Evolutionary conservation across 1,284 basidiomycete genomes (phyloP), one percentile per base, ranked within the genome.

Genomic region (Caloboletus inedulis): DNA sequence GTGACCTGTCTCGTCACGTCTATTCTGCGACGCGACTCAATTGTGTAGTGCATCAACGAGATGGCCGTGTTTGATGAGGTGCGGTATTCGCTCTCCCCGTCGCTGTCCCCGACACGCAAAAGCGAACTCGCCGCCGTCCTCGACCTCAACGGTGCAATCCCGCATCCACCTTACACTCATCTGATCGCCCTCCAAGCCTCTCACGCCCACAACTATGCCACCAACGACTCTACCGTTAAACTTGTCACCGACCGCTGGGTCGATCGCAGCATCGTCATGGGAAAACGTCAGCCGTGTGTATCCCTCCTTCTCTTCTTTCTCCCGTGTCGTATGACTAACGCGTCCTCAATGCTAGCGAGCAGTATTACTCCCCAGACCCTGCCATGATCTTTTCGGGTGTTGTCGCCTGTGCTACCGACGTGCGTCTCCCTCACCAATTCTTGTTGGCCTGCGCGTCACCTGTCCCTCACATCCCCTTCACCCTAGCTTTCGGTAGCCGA

Each of bases 351-450:
- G 45, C 52, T 62, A 79, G 82, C 52, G 63, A 80, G 10, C 70
- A 76, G 25, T 80, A 75, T 61, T 94, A 85, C 72, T 93, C 90
- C 4, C 77, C 89, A 9, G 84, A 93, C 65, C 85, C 87, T 1
- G 67, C 76, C 0, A 82, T 83, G 76, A 77, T 94, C 53, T 94
- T 95, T 70, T 94, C 91, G 3, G 89, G 90, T 1, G 74, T 93
- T 34, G 78, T 91, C 14, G 87, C 83, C 1, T 84, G 82, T 59
- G 79, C 82, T 6, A 76, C 81, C 7, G 85, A 85, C 58, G 85
- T 89, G 53, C 18, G 36, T 47, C 21, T 31, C 14, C 27, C 9
- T 35, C 27, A 0, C 40, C 23, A 23, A 23, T 23, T 23, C 23
- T 23, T 5, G n/a, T n/a, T n/a, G n/a, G n/a, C 23, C 5, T 5